Evolutionary conservation across 129 eudicot species (phyloP).

Genomic region (Tanacetum coccineum): DNA sequence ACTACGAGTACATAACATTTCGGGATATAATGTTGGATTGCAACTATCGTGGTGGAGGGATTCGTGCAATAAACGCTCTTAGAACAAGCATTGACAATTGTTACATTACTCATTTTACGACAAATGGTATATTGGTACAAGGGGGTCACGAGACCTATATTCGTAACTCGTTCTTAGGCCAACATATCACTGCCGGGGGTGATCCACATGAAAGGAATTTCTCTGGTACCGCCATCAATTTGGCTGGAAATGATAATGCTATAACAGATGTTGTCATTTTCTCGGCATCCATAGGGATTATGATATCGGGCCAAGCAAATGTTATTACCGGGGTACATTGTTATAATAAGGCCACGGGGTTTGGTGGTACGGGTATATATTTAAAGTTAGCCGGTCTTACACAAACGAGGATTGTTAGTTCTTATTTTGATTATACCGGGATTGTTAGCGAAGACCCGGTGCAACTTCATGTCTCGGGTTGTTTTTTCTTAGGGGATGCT

Average conservation of each 20-base stretch:
- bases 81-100: constrained; percentile 78
- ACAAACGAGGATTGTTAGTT: constrained; percentile 74
- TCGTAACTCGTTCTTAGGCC: constrained; percentile 69
- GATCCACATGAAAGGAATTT: constrained; percentile 56
- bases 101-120: constrained; percentile 72
- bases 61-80: constrained; percentile 52
- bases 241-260: constrained; percentile 74
- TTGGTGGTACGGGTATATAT: constrained; percentile 81
- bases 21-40: constrained; percentile 72
- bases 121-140: constrained; percentile 60
- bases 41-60: constrained; percentile 75
- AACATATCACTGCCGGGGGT: constrained; percentile 76
- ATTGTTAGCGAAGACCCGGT: constrained; percentile 88
- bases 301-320: constrained; percentile 77
- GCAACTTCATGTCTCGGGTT: constrained; percentile 58
- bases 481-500: constrained; percentile 87
- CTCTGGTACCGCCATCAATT: constrained; percentile 66
- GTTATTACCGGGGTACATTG: constrained; percentile 78
- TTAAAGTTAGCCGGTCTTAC: constrained; percentile 63
- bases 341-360: constrained; percentile 84
- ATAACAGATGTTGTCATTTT: constrained; percentile 78
- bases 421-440: constrained; percentile 76
- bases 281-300: constrained; percentile 67
- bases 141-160: constrained; percentile 90
- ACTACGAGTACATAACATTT: constrained; percentile 64